phyloP scores from a whole-genome alignment of 306 rosid species.

The Glycine latifolia region DNA sequence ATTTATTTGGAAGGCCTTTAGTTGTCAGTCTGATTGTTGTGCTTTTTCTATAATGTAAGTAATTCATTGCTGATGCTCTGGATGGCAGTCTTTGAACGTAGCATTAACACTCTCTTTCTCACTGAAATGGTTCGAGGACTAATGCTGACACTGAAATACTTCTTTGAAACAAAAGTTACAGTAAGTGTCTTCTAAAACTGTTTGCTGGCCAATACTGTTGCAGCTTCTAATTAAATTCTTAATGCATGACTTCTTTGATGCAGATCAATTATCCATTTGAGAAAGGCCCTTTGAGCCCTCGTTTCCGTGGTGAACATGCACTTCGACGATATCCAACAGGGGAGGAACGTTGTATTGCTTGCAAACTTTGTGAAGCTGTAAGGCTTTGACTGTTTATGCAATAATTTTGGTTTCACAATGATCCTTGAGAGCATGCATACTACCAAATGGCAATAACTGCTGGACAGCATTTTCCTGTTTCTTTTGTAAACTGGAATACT shows the following conservation, averaged over 20 bases:
- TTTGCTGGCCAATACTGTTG: conserved; percentile 36
- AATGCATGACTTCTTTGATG: conserved; percentile 39
- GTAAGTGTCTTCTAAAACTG: conserved; percentile 65
- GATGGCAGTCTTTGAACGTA: conserved; percentile 85
- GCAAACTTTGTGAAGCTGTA: conserved; percentile 99
- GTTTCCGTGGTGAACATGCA: conserved; percentile 99
- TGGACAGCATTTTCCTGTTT: conserved; percentile 11
- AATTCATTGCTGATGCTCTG: conserved; percentile 42
- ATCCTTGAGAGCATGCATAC: conserved; percentile 28
- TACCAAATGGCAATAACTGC: conserved; percentile 28
- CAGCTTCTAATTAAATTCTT: conserved; percentile 33
- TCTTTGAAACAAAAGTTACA: conserved; percentile 88
- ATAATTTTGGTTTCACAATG: conserved; percentile 21
- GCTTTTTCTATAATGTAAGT: conserved; percentile 13
- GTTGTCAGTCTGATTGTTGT: conserved; percentile 25
- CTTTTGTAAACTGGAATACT: conserved; percentile 25
- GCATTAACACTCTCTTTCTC: conserved; percentile 95
- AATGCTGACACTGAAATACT: conserved; percentile 91
- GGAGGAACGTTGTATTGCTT: conserved; percentile 99
- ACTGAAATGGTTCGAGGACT: conserved; percentile 99
- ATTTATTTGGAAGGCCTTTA: conserved; percentile 41
- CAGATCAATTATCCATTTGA: conserved; percentile 99
- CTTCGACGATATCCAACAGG: conserved; percentile 96
- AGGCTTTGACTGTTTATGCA: conserved; percentile 50
- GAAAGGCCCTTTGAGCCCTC: conserved; percentile 99